These are phyloP conservation scores for Russula brevipes DNA, from an alignment of 768 basidiomycete genomes.

Conservation along the genomic window DNA sequence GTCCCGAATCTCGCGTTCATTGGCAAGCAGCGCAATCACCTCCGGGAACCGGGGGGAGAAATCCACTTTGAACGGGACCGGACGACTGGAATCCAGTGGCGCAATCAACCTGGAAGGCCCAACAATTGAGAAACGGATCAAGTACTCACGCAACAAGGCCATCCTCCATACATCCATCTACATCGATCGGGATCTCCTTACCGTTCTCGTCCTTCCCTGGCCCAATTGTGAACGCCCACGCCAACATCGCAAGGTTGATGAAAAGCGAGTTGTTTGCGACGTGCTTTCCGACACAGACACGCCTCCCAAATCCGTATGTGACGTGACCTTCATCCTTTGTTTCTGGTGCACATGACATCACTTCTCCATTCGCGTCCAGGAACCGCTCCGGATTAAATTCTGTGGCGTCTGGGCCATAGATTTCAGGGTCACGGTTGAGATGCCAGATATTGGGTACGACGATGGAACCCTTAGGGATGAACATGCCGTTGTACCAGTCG, in stretches of 20 bases:
- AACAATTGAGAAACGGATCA: neutral
- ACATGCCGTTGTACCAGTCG: conserved; percentile 19
- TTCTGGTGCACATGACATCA: conserved; percentile 6
- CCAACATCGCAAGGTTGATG: conserved; percentile 18
- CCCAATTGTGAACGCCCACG: conserved; percentile 5
- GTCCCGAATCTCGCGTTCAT: neutral
- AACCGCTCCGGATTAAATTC: conserved; percentile 15
- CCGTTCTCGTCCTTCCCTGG: conserved; percentile 10
- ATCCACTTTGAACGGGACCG: conserved; percentile 13
- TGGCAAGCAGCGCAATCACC: conserved; percentile 4
- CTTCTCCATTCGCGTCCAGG: neutral
- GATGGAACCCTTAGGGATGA: conserved; percentile 14
- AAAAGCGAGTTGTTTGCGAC: conserved; percentile 18
- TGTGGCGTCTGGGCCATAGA: conserved; percentile 4
- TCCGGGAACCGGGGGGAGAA: conserved; percentile 20
- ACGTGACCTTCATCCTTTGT: conserved; percentile 16
- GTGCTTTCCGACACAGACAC: conserved; percentile 17
- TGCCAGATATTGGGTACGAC: conserved; percentile 14
- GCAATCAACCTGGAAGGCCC: neutral
- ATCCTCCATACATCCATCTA: conserved; percentile 16
- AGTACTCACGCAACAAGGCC: conserved; percentile 10
- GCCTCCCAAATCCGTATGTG: conserved; percentile 17
- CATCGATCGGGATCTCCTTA: conserved; percentile 7
- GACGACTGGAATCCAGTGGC: conserved; percentile 3
- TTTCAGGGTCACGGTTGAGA: conserved; percentile 18